A percentile compares a stretch with the other conserved stretches of the same genome.
Evolutionary conservation across 2,329 filamentous ascomycete species (phyloP).

Genomic region (Tolypocladium guangdongense): DNA sequence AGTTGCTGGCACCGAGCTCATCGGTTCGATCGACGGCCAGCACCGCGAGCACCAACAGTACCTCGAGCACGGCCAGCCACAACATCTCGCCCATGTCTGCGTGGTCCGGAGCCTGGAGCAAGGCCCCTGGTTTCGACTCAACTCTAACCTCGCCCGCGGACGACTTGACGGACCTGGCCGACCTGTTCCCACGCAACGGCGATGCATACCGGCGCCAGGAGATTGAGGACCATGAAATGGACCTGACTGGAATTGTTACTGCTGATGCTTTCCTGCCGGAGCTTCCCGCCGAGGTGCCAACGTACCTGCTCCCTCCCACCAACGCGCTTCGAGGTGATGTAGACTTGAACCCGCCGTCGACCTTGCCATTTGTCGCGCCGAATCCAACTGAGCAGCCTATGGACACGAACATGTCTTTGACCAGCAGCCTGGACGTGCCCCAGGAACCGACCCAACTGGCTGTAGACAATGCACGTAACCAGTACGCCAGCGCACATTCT

Average conservation of each 20-base stretch:
- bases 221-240: constrained; percentile 9
- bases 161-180: constrained; percentile 22
- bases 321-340: background rate
- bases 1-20: constrained; percentile 33
- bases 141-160: constrained; percentile 35
- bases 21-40: constrained; percentile 35
- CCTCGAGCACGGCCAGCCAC: constrained; percentile 25
- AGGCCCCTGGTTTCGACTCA: constrained; percentile 29
- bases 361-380: background rate
- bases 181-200: constrained; percentile 14
- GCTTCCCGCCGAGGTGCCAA: constrained; percentile 30
- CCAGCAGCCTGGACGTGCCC: constrained; percentile 1
- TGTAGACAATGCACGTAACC: constrained; percentile 14
- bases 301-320: constrained; percentile 2
- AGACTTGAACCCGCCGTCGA: background rate
- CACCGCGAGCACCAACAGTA: constrained; percentile 26
- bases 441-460: constrained; percentile 7
- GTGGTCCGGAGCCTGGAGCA: constrained; percentile 28
- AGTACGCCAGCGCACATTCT: constrained; percentile 13
- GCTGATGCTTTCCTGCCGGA: constrained; percentile 25
- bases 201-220: constrained; percentile 12
- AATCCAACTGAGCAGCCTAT: background rate
- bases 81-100: constrained; percentile 37
- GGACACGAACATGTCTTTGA: background rate
- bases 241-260: background rate